Percentiles rank a stretch among this genome's conserved stretches.
These are phyloP conservation scores for Punica granatum DNA, from an alignment of 345 rosid genomes.

Conservation along the genomic window DNA sequence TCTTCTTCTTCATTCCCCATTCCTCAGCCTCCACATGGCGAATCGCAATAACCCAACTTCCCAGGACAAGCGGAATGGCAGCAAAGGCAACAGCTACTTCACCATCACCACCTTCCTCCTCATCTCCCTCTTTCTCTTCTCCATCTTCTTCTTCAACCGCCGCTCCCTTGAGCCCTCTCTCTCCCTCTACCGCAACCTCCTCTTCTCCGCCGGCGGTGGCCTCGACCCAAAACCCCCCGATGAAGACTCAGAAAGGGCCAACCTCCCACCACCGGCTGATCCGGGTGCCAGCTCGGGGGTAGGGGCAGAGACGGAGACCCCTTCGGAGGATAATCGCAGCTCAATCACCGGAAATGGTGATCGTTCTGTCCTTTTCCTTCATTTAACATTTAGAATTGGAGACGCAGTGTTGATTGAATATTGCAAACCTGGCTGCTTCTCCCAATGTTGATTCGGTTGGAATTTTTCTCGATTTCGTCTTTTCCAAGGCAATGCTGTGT, in stretches of 20 bases:
- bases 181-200: slow-evolving; percentile 17
- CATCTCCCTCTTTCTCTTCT: slow-evolving; percentile 38
- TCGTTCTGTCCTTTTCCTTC: not conserved
- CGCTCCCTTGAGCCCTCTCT: slow-evolving; percentile 27
- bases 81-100: slow-evolving; percentile 18
- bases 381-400: not conserved
- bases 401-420: not conserved
- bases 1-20: not conserved
- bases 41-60: slow-evolving; percentile 13
- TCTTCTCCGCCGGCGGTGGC: slow-evolving; percentile 5
- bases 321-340: not conserved
- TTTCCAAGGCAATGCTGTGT: not conserved
- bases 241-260: not conserved
- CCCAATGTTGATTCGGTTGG: not conserved
- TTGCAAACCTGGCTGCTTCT: not conserved
- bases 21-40: slow-evolving; percentile 32
- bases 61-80: slow-evolving; percentile 7
- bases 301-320: not conserved
- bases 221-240: slow-evolving; percentile 9
- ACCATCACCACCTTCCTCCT: slow-evolving; percentile 23
- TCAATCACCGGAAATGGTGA: not conserved
- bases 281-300: not conserved
- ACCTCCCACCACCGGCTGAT: not conserved
- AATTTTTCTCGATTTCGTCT: not conserved
- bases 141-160: slow-evolving; percentile 40